Evolutionary conservation across 495 filamentous ascomycete genomes (phyloP).

Genomic region (Hyaloscypha hepaticicola): DNA sequence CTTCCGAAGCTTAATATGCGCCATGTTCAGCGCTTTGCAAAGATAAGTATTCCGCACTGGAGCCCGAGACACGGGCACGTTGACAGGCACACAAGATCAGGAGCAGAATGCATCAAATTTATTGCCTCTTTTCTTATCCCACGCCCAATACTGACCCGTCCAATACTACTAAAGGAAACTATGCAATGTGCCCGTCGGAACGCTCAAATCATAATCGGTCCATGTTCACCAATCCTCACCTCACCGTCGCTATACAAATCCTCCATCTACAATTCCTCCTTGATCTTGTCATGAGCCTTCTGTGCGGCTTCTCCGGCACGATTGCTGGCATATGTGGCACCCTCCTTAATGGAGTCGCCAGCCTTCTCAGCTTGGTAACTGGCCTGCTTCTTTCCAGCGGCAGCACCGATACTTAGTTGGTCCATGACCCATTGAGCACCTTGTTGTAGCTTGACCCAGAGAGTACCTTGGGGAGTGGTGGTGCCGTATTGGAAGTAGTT

Average conservation of each 20-base stretch:
- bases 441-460: constrained; percentile 62
- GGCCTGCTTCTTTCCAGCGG: constrained; percentile 60
- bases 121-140: constrained; percentile 1
- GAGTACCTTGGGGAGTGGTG: constrained; percentile 59
- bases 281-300: constrained; percentile 29
- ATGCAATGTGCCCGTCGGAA: not conserved
- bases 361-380: constrained; percentile 37
- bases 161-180: constrained; percentile 3
- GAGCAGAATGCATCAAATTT: not conserved
- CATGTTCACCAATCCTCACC: not conserved
- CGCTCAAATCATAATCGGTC: not conserved
- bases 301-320: constrained; percentile 38
- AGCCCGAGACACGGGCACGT: too few species aligned
- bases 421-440: constrained; percentile 41
- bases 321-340: constrained; percentile 32
- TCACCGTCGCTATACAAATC: not conserved
- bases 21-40: too few species aligned
- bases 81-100: not conserved
- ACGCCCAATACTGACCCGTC: not conserved
- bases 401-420: constrained; percentile 59
- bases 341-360: constrained; percentile 30
- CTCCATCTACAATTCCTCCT: constrained; percentile 33
- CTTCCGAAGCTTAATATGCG: too few species aligned
- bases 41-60: not conserved
- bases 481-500: constrained; percentile 81